Evolutionary conservation across 305 asterid genomes (phyloP).

Genomic region (Ilex paraguariensis): DNA sequence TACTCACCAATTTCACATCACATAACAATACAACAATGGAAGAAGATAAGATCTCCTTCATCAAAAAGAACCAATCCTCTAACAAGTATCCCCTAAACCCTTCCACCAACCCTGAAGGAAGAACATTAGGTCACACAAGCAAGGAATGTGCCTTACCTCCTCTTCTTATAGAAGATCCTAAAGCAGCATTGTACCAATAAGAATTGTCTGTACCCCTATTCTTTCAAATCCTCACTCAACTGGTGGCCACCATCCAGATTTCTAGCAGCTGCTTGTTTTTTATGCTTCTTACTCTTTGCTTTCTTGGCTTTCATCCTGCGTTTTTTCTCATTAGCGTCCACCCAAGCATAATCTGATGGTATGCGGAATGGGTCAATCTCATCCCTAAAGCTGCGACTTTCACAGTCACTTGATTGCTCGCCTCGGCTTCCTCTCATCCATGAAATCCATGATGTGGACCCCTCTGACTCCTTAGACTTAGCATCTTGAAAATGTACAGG

Average conservation of each 20-base stretch:
- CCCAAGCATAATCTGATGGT: conserved; percentile 91
- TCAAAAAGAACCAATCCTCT: too few species aligned
- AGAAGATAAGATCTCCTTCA: conserved; percentile 7
- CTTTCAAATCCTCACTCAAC: too few species aligned
- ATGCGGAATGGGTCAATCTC: conserved; percentile 82
- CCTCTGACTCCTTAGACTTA: conserved; percentile 55
- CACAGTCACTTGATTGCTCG: too few species aligned
- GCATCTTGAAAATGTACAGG: conserved; percentile 91
- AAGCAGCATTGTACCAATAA: too few species aligned
- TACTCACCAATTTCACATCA: conserved; percentile 22
- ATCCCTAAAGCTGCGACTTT: too few species aligned
- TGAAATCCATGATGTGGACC: too few species aligned
- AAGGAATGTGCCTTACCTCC: background rate
- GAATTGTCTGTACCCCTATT: too few species aligned
- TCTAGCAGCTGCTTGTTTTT: conserved; percentile 2
- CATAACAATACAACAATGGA: conserved; percentile 41
- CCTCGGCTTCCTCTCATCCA: too few species aligned
- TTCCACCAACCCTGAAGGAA: background rate
- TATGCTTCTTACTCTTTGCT: too few species aligned
- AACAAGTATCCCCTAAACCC: background rate
- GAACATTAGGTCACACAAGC: too few species aligned
- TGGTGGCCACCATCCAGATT: too few species aligned
- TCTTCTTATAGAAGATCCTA: background rate
- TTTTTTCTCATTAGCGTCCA: conserved; percentile 91
- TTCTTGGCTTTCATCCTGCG: conserved; percentile 80